Base-by-base conservation (phyloP, 1,139 yeast species). In the Suhomyces atakaporum region DNA sequence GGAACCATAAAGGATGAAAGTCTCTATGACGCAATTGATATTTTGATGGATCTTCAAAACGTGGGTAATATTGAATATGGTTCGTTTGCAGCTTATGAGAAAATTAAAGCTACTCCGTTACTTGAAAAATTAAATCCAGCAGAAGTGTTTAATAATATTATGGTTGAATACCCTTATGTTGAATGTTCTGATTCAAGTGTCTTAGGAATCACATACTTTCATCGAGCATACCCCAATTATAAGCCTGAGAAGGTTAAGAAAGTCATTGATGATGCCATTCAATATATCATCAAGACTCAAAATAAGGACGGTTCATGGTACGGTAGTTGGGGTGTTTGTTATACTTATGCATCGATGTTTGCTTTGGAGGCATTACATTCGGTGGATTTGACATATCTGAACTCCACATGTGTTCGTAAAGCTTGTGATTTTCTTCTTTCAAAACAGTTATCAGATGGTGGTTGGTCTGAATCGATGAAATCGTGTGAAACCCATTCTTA, bases 291-390 rank as follows among this genome's bases (percentile, higher is more conserved):
- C 35, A 59, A 67, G 4, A 75, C 76, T 2, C 98, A 94, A 60
- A 68, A 73, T 29, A 54, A 58, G 0, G 96, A 92, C 58, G 99
- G 99, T 0, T 82, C 96, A 7, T 94, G 98, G 97, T 94, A 90
- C 58, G 99, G 99, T 1, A 82, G 90, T 28, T 94, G 99, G 99
- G 99, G 98, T 28, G 84, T 94, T 8, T 94, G 99, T 56, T 89
- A 76, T 56, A 87, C 97, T 0, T 94, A 94, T 62, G 97, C 98
- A 0, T 85, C 92, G 1, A 94, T 94, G 98, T 94, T 94, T 75
- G 98, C 99, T 0, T 63, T 92, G 21, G 99, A 94, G 52, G 97
- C 98, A 0, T 69, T 92, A 35, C 68, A 78, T 26, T 77, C 94
- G 3, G 83, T 84, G 16, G 87, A 84, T 1, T 73, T 74, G 42